phyloP scores from a whole-genome alignment of 345 rosid species.

The Lumnitzera littorea region DNA sequence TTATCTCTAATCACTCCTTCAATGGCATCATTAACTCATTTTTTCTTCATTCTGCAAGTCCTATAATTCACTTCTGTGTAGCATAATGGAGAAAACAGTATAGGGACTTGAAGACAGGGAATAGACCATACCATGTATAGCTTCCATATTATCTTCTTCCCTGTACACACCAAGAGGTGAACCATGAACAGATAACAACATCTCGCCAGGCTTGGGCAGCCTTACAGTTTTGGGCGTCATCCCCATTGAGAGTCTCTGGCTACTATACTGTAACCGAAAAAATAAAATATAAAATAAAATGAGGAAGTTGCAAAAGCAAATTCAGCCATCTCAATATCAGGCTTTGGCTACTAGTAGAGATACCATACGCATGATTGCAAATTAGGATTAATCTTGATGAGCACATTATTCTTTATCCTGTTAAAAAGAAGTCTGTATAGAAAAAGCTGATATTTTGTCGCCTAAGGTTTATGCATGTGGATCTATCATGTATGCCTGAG shows the following conservation, averaged over 20 bases:
- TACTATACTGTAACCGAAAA: conserved; percentile 36
- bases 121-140: conserved; percentile 53
- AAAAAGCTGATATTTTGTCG: too few relatives aligned
- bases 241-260: conserved; percentile 83
- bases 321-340: neutral
- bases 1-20: too few relatives aligned
- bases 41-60: too few relatives aligned
- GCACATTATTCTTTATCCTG: too few relatives aligned
- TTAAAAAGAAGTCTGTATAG: too few relatives aligned
- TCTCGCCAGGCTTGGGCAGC: conserved; percentile 84
- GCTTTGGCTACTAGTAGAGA: neutral
- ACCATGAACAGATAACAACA: conserved; percentile 83
- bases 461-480: too few relatives aligned
- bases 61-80: too few relatives aligned
- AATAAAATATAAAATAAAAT: too few relatives aligned
- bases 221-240: conserved; percentile 83
- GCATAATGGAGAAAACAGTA: neutral
- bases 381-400: too few relatives aligned
- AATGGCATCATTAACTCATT: too few relatives aligned
- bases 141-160: conserved; percentile 92
- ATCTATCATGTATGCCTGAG: too few relatives aligned
- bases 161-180: conserved; percentile 87
- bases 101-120: neutral
- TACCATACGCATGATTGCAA: neutral
- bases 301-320: conserved; percentile 1